Conservation (phyloP, 164 flowering plant genomes). For the Euptelea pleiosperma region DNA sequence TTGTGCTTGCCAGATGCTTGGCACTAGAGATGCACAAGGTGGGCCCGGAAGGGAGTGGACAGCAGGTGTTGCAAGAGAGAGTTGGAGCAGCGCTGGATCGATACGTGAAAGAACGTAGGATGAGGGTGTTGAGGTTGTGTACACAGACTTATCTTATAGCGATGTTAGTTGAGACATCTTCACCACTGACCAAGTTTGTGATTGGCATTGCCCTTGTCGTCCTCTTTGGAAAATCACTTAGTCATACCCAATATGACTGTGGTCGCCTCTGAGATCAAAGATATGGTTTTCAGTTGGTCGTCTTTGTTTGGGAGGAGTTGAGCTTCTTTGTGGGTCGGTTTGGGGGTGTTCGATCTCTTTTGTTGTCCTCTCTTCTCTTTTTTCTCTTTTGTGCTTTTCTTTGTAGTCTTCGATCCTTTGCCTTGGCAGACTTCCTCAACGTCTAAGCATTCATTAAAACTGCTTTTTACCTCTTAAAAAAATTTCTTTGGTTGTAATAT, state of each 20-base stretch:
- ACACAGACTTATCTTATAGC: slow-evolving; percentile 20
- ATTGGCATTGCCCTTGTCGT: slow-evolving; percentile 3
- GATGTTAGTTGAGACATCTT: background rate
- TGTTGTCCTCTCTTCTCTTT: too few relatives aligned
- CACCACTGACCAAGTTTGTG: slow-evolving; percentile 5
- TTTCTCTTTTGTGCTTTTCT: too few relatives aligned
- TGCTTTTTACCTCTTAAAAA: too few relatives aligned
- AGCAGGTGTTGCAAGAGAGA: background rate
- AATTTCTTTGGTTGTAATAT: too few relatives aligned
- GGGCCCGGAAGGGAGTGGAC: background rate
- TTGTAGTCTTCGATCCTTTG: too few relatives aligned
- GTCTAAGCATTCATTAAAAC: too few relatives aligned
- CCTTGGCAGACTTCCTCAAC: too few relatives aligned
- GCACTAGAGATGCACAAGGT: slow-evolving; percentile 3
- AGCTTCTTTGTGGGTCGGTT: too few relatives aligned
- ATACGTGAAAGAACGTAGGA: slow-evolving; percentile 23
- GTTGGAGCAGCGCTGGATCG: slow-evolving; percentile 22
- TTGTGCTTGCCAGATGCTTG: slow-evolving; percentile 34
- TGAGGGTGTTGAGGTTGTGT: slow-evolving; percentile 24
- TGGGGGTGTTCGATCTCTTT: too few relatives aligned
- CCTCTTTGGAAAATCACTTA: slow-evolving; percentile 13
- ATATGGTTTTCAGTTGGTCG: too few relatives aligned
- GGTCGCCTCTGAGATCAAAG: slow-evolving; percentile 31
- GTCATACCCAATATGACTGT: slow-evolving; percentile 26
- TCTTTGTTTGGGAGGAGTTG: too few relatives aligned